Percentiles rank a stretch among this genome's conserved stretches.
Conservation (phyloP, 2,329 filamentous ascomycete genomes). For the Alternaria dauci region DNA sequence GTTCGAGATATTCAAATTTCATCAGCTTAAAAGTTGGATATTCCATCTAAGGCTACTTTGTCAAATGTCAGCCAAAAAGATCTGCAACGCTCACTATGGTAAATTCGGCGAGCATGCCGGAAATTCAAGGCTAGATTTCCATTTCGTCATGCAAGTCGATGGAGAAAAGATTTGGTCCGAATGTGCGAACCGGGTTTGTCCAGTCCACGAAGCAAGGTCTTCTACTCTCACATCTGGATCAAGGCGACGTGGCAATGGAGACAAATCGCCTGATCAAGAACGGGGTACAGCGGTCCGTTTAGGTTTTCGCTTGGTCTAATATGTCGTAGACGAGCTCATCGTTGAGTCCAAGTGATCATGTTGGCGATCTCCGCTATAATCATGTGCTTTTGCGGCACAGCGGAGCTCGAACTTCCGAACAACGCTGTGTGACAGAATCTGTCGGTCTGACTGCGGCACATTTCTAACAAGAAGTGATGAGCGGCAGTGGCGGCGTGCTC, state of each 20-base stretch:
- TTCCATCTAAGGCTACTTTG: not conserved
- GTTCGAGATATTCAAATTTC: no score
- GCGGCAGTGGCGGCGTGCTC: constrained; percentile 9
- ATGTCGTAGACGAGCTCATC: not conserved
- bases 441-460: not conserved
- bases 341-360: not conserved
- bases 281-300: not conserved
- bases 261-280: not conserved
- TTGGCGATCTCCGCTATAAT: not conserved
- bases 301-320: not conserved
- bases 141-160: not conserved
- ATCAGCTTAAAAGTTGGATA: no score
- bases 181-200: not conserved
- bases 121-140: not conserved
- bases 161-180: not conserved
- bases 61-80: not conserved
- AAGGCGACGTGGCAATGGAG: not conserved
- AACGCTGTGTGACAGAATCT: not conserved
- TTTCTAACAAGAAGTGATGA: not conserved
- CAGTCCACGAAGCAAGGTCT: not conserved
- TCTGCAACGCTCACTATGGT: not conserved
- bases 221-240: not conserved
- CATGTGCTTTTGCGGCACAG: not conserved
- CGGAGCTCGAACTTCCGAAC: not conserved
- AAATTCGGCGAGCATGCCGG: not conserved